Evolutionary conservation across 805 yeast species (phyloP).

Genomic region (Saccharomycopsis synnaedendra): DNA sequence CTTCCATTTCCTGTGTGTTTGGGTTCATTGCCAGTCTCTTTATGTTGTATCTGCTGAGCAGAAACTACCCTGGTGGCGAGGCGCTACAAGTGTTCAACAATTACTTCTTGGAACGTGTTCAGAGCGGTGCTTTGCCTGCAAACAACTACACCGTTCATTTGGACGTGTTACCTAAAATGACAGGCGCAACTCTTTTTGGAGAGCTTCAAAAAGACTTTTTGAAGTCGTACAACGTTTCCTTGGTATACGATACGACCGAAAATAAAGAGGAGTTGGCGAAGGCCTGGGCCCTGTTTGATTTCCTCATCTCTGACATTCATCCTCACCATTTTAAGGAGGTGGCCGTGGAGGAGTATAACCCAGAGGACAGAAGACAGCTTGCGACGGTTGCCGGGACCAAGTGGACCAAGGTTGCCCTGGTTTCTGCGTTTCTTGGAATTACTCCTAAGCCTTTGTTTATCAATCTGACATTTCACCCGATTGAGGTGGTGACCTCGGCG

Average conservation of each 20-base stretch:
- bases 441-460: slow-evolving; percentile 20
- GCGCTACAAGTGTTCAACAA: slow-evolving; percentile 50
- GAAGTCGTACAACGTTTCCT: slow-evolving; percentile 20
- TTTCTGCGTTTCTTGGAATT: slow-evolving; percentile 32
- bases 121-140: slow-evolving; percentile 7
- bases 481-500: neutral
- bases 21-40: slow-evolving; percentile 25
- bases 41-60: slow-evolving; percentile 52
- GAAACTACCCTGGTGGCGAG: slow-evolving; percentile 84
- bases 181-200: slow-evolving; percentile 72
- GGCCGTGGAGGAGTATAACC: neutral
- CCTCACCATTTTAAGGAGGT: slow-evolving; percentile 8
- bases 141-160: slow-evolving; percentile 44
- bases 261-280: slow-evolving; percentile 25
- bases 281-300: slow-evolving; percentile 40
- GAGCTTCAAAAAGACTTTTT: slow-evolving; percentile 33
- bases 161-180: slow-evolving; percentile 76
- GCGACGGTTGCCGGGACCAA: slow-evolving; percentile 22
- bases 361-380: slow-evolving; percentile 12
- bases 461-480: slow-evolving; percentile 15
- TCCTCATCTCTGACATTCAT: slow-evolving; percentile 33
- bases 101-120: slow-evolving; percentile 20
- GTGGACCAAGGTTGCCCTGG: slow-evolving; percentile 34
- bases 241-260: slow-evolving; percentile 73
- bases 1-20: slow-evolving; percentile 11